Percentiles rank a stretch among this genome's conserved stretches.
These are phyloP conservation scores for Adiantum capillusveneris DNA, from an alignment of 75 land plant species.

Conservation along the genomic window DNA sequence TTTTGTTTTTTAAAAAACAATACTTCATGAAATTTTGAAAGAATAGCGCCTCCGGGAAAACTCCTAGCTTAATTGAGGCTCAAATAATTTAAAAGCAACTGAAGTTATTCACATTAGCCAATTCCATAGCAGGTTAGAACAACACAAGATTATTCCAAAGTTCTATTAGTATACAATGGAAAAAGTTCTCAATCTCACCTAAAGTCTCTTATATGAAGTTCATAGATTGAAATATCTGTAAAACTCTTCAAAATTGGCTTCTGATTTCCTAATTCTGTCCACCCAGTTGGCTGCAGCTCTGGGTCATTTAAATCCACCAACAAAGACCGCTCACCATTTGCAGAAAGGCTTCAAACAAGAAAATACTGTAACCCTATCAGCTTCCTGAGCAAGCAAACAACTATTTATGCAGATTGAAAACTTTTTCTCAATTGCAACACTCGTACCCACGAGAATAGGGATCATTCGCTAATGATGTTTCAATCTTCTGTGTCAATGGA, in stretches of 20 bases:
- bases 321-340: conserved; percentile 69
- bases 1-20: not conserved
- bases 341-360: conserved; percentile 50
- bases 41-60: too few species aligned
- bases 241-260: conserved; percentile 66
- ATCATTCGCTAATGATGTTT: conserved; percentile 68
- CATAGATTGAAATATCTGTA: conserved; percentile 81
- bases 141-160: not conserved
- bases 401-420: too few species aligned
- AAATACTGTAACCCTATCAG: too few species aligned
- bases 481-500: conserved; percentile 51
- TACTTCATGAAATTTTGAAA: not conserved
- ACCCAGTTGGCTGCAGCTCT: conserved; percentile 55
- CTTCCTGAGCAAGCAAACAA: not conserved
- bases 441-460: conserved; percentile 94
- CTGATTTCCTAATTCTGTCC: conserved; percentile 61
- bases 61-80: too few species aligned
- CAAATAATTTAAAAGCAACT: too few species aligned
- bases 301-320: conserved; percentile 59
- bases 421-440: too few species aligned
- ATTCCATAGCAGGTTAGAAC: too few species aligned
- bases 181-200: conserved; percentile 31
- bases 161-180: not conserved
- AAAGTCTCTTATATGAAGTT: conserved; percentile 90
- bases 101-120: too few species aligned